These are phyloP conservation scores for Solanum sparsipilum DNA, from an alignment of 257 asterid genomes.

Conservation along the genomic window DNA sequence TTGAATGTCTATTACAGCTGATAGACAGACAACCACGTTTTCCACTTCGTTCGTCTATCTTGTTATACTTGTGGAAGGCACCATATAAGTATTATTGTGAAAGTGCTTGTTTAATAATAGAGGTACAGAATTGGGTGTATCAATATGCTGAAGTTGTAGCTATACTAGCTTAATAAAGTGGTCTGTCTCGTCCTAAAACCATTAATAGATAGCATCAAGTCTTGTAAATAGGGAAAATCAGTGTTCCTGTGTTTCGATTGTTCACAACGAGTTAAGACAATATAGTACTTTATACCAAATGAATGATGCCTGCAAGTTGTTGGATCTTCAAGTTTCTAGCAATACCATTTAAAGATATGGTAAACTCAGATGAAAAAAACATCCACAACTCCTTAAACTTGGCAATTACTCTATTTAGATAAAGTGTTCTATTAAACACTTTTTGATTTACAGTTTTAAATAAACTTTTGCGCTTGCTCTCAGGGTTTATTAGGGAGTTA, in stretches of 20 bases:
- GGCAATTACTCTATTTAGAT: neutral
- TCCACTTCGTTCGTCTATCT: neutral
- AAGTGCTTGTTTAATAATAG: conserved; percentile 3
- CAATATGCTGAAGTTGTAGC: neutral
- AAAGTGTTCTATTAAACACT: no score
- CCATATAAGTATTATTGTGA: conserved; percentile 2
- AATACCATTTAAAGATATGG: neutral
- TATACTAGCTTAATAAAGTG: neutral
- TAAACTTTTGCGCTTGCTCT: neutral
- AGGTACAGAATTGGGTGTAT: conserved; percentile 7
- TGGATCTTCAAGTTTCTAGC: neutral
- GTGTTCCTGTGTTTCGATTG: neutral
- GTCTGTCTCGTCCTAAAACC: neutral
- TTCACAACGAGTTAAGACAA: neutral
- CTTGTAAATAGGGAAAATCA: neutral
- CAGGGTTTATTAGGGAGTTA: neutral
- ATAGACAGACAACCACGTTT: neutral
- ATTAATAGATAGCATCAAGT: neutral
- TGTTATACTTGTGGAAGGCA: neutral
- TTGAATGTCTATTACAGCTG: neutral
- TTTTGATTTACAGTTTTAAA: no score
- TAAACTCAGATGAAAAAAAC: neutral
- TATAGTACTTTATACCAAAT: neutral
- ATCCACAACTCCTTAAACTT: neutral
- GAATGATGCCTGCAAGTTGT: neutral